phyloP scores from a whole-genome alignment of 108 stramenopile genomes.

The Skeletonema menzelii region DNA sequence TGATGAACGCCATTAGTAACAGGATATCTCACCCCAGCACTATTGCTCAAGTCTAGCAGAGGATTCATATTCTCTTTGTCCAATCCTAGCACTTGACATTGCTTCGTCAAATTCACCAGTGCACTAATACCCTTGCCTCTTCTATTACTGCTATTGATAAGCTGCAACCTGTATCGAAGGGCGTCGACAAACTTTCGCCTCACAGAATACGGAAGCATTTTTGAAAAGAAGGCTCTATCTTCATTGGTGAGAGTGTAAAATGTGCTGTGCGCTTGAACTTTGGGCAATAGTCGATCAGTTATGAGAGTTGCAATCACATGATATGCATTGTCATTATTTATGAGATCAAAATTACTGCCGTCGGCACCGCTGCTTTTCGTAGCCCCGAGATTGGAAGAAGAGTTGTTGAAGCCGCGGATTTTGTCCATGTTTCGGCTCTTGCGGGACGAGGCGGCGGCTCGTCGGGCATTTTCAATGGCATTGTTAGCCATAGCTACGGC shows the following conservation, averaged over 20 bases:
- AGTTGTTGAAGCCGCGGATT: not conserved
- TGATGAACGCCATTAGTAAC: not conserved
- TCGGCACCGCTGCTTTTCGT: not conserved
- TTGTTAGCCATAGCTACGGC: constrained; percentile 50
- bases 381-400: not conserved
- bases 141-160: constrained; percentile 13
- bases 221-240: constrained; percentile 57
- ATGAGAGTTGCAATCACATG: constrained; percentile 71
- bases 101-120: constrained; percentile 54
- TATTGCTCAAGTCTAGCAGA: constrained; percentile 46
- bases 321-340: constrained; percentile 70
- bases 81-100: constrained; percentile 70
- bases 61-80: constrained; percentile 60
- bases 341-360: constrained; percentile 50
- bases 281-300: constrained; percentile 54
- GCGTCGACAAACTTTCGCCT: constrained; percentile 68
- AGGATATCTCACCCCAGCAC: constrained; percentile 8
- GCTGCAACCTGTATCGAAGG: constrained; percentile 51
- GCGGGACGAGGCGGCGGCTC: constrained; percentile 41
- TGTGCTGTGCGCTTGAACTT: constrained; percentile 19
- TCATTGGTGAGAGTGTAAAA: constrained; percentile 40
- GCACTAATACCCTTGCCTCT: constrained; percentile 26
- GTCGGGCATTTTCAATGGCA: constrained; percentile 47
- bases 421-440: constrained; percentile 1
- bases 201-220: constrained; percentile 53